Conservation (phyloP, 164 flowering plant genomes). For the Cinnamomum chago region DNA sequence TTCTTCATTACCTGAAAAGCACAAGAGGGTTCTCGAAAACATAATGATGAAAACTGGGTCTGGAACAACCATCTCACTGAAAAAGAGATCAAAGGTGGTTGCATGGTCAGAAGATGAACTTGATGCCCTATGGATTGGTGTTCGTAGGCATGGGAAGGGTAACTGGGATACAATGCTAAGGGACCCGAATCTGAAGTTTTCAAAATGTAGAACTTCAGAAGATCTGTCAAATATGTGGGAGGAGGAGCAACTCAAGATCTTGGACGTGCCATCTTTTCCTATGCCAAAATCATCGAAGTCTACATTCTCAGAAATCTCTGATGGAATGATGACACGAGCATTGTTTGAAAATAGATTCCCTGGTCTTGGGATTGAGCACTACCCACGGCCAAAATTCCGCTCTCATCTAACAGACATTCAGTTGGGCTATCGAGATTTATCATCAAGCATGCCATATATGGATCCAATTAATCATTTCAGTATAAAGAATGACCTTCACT, state of each 20-base stretch:
- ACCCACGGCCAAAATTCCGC: constrained; percentile 41
- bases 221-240: constrained; percentile 77
- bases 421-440: constrained; percentile 56
- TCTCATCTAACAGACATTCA: constrained; percentile 81
- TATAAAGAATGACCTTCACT: constrained; percentile 28
- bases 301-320: constrained; percentile 59
- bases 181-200: constrained; percentile 79
- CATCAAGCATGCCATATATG: constrained; percentile 29
- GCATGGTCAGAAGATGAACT: constrained; percentile 98
- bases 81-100: constrained; percentile 54
- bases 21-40: constrained; percentile 85
- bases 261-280: constrained; percentile 40
- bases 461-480: constrained; percentile 37
- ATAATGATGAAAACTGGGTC: constrained; percentile 81
- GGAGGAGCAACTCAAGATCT: constrained; percentile 63
- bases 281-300: constrained; percentile 35
- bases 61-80: constrained; percentile 44
- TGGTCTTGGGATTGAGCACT: constrained; percentile 22
- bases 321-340: constrained; percentile 86
- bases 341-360: constrained; percentile 56
- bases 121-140: constrained; percentile 96
- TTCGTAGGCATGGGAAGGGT: constrained; percentile 90
- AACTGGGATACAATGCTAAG: constrained; percentile 86
- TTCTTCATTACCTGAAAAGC: constrained; percentile 75
- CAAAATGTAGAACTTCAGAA: constrained; percentile 54